Conservation (phyloP, 257 asterid genomes). For the Voacanga thouarsii region DNA sequence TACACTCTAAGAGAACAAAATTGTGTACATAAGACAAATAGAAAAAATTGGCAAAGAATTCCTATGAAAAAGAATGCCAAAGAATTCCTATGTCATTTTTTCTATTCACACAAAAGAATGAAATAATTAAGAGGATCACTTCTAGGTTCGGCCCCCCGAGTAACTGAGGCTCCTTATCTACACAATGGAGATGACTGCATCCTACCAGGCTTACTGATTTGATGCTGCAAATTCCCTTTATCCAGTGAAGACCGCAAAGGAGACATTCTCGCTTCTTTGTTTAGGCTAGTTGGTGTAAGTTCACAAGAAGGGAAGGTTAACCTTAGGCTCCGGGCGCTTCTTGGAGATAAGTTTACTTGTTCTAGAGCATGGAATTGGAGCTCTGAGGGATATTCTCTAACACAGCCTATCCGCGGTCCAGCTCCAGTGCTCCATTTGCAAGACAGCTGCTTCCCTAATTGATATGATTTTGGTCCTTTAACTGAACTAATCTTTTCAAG, state of each 20-base stretch:
- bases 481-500: constrained; percentile 58
- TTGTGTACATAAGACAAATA: constrained; percentile 31
- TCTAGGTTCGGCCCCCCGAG: neutral
- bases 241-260: constrained; percentile 21
- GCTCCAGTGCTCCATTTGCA: constrained; percentile 95
- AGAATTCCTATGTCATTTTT: constrained; percentile 40
- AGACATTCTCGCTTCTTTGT: constrained; percentile 13
- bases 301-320: constrained; percentile 34
- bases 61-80: constrained; percentile 30
- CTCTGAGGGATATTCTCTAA: constrained; percentile 76
- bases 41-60: constrained; percentile 20
- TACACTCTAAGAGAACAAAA: constrained; percentile 37
- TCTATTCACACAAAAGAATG: constrained; percentile 47
- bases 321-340: constrained; percentile 41
- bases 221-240: constrained; percentile 31
- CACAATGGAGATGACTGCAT: constrained; percentile 34
- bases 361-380: constrained; percentile 73
- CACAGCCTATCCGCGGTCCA: constrained; percentile 80
- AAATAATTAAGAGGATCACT: constrained; percentile 30
- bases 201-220: constrained; percentile 24
- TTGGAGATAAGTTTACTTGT: constrained; percentile 67
- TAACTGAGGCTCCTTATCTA: constrained; percentile 18
- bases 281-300: constrained; percentile 41
- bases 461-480: constrained; percentile 57
- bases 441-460: constrained; percentile 65